Percentiles rank a stretch among this genome's conserved stretches.
These are phyloP conservation scores for Parafenestella ontariensis DNA, from an alignment of 2,329 filamentous ascomycete species.

Conservation along the genomic window DNA sequence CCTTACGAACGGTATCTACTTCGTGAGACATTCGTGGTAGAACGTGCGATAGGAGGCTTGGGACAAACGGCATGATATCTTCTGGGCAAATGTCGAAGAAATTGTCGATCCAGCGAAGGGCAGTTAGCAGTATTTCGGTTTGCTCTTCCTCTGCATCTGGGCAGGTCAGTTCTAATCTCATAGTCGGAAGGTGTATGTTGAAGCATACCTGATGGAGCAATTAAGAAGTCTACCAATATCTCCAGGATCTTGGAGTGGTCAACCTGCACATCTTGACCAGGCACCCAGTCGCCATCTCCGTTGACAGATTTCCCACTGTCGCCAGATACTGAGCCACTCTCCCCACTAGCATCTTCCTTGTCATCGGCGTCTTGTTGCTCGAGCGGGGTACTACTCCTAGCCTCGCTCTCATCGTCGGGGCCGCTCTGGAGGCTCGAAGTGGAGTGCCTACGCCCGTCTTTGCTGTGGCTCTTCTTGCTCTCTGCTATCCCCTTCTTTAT, in stretches of 20 bases:
- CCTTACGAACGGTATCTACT: constrained; percentile 85
- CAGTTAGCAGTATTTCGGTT: constrained; percentile 82
- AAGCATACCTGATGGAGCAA: constrained; percentile 76
- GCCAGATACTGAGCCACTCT: constrained; percentile 40
- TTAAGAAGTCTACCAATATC: constrained; percentile 87
- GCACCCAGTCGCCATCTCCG: constrained; percentile 93
- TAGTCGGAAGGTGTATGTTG: constrained; percentile 5
- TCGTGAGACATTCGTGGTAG: constrained; percentile 93
- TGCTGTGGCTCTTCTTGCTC: constrained; percentile 73
- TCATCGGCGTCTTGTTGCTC: constrained; percentile 60
- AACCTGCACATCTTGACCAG: constrained; percentile 94
- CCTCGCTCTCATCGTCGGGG: constrained; percentile 57
- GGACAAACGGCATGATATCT: constrained; percentile 93
- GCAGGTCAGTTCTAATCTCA: constrained; percentile 27
- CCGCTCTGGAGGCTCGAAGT: constrained; percentile 59
- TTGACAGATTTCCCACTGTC: constrained; percentile 51
- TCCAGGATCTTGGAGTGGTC: constrained; percentile 91
- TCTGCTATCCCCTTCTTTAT: constrained; percentile 93
- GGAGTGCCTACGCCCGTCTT: constrained; percentile 72
- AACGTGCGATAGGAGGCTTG: constrained; percentile 87
- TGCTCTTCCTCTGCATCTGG: constrained; percentile 68
- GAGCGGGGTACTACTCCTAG: constrained; percentile 57
- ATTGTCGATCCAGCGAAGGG: constrained; percentile 91
- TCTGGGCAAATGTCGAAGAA: constrained; percentile 98
- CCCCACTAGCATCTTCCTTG: constrained; percentile 54